Conservation (phyloP, 2,329 filamentous ascomycete genomes). For the Parastagonospora avenae region DNA sequence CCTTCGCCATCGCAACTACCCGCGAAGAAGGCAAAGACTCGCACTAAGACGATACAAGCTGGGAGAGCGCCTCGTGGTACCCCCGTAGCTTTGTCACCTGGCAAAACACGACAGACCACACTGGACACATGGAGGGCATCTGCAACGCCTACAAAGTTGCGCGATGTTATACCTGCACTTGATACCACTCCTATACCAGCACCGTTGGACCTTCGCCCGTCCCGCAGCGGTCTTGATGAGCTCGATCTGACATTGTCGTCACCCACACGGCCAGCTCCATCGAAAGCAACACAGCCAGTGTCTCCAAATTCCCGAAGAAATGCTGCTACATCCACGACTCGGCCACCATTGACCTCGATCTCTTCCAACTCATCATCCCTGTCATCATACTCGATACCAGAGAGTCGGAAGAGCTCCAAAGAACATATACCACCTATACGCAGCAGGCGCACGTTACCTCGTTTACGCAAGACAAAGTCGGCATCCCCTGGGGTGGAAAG, state of each 20-base stretch:
- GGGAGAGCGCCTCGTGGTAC: slow-evolving; percentile 10
- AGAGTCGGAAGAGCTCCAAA: slow-evolving; percentile 7
- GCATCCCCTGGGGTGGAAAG: slow-evolving; percentile 23
- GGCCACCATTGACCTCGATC: slow-evolving; percentile 32
- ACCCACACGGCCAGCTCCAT: slow-evolving; percentile 7
- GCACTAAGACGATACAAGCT: slow-evolving; percentile 3
- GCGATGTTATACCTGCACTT: slow-evolving; percentile 3
- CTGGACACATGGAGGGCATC: slow-evolving; percentile 39
- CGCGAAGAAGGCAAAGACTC: slow-evolving; percentile 30
- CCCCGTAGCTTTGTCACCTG: slow-evolving; percentile 24
- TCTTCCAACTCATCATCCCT: slow-evolving; percentile 31
- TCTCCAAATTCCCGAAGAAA: slow-evolving; percentile 6
- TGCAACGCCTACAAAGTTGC: slow-evolving; percentile 29
- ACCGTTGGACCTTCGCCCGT: slow-evolving; percentile 17
- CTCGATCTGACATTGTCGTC: slow-evolving; percentile 39
- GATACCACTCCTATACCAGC: slow-evolving; percentile 18
- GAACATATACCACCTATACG: slow-evolving; percentile 2
- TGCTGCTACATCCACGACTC: slow-evolving; percentile 6
- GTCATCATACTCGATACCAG: slow-evolving; percentile 10
- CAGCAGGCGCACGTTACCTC: slow-evolving; percentile 29
- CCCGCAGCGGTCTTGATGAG: slow-evolving; percentile 26
- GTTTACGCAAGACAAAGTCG: slow-evolving; percentile 21
- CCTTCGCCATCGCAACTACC: slow-evolving; percentile 32
- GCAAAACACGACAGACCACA: slow-evolving; percentile 34
- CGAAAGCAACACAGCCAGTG: not conserved